Evolutionary conservation across 176 grass and related monocot species (phyloP), one percentile per base, ranked within the genome.

Genomic region (Puya raimondii): DNA sequence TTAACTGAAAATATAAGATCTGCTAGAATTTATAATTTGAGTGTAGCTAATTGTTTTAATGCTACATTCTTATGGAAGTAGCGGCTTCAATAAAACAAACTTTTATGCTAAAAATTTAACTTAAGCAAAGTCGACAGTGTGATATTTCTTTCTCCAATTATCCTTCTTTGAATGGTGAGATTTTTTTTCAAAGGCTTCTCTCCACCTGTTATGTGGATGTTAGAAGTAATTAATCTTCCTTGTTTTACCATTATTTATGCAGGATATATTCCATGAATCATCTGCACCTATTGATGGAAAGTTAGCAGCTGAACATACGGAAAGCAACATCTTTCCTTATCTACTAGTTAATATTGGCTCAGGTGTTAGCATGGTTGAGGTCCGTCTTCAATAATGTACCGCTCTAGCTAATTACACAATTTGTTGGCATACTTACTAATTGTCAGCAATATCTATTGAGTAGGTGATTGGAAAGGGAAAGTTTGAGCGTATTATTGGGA

Each of bases 331-430:
- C 83, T 97, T 97, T 80, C 94, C 94, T 50, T 97, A 92, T 78
- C 86, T 97, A 3, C 94, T 97, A 75, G 94, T 97, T 78, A 97
- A 97, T 90, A 92, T 97, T 65, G 94, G 94, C 22, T 97, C 94
- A n/a, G 94, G 94, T 79, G 89, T 97, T 71, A 97, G 94, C 84
- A 97, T 97, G 94, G 90, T 97, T 79, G 94, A 97, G 94, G 94
- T 97, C 75, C 9, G 66, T 66, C 8, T 22, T 70, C 11, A 21
- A 64, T 50, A 72, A 65, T 49, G 12, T n/a, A 76, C 47, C 70
- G 11, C 15, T 76, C 64, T 17, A 26, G 66, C 68, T 53, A 67
- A 64, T 69, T 12, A 66, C 2, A 67, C 54, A 53, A 50, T 65
- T 25, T 68, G 69, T 65, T 52, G 4, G 58, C 33, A 70, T 1